phyloP scores from a whole-genome alignment of 805 yeast species.

The Kazachstania taianensis region DNA sequence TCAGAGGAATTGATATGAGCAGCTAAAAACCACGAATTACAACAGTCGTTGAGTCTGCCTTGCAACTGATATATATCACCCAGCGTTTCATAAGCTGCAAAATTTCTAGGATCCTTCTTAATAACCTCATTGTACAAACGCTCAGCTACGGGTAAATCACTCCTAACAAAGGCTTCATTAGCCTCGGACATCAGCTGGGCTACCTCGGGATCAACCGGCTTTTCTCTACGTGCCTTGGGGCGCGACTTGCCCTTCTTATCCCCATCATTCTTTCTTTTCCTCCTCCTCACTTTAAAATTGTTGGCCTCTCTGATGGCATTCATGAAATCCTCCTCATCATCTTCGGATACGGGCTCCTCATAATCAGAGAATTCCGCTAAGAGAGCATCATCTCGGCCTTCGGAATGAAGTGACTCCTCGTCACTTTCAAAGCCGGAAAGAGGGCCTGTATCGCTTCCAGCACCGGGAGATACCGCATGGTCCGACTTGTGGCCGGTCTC shows the following conservation, averaged over 20 bases:
- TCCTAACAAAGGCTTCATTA: constrained; percentile 66
- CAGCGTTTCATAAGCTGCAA: constrained; percentile 75
- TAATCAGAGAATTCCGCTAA: constrained; percentile 30
- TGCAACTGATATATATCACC: constrained; percentile 73
- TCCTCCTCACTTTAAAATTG: constrained; percentile 41
- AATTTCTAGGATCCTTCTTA: constrained; percentile 64
- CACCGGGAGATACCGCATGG: constrained; percentile 3
- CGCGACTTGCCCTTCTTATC: constrained; percentile 21
- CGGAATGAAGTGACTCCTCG: not conserved
- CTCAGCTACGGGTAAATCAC: constrained; percentile 51
- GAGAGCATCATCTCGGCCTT: constrained; percentile 27
- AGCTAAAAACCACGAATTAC: constrained; percentile 73
- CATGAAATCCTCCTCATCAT: constrained; percentile 38
- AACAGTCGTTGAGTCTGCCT: constrained; percentile 60
- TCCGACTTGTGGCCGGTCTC: too few species aligned
- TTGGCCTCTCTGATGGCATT: constrained; percentile 61
- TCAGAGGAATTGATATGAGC: constrained; percentile 71
- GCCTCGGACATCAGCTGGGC: constrained; percentile 57
- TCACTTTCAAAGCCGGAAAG: not conserved
- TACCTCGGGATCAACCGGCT: constrained; percentile 63
- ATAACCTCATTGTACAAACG: constrained; percentile 58
- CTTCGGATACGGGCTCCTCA: constrained; percentile 31
- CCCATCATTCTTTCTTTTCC: constrained; percentile 27
- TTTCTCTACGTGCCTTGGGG: constrained; percentile 26
- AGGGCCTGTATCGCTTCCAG: constrained; percentile 2